Evolutionary conservation across 108 stramenopile species (phyloP).

Genomic region (Nitzschia palea): DNA sequence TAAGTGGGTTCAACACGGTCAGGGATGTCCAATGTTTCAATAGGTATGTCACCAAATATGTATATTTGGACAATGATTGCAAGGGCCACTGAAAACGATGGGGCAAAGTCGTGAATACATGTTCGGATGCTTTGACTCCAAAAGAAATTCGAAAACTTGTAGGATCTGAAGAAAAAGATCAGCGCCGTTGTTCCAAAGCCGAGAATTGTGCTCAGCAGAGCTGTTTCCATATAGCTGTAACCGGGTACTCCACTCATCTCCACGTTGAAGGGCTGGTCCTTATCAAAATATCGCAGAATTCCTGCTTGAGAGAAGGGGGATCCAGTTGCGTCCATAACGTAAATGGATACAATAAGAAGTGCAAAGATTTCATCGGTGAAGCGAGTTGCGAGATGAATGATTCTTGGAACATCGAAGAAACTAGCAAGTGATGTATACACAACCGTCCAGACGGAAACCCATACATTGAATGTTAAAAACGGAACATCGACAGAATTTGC

Average conservation of each 20-base stretch:
- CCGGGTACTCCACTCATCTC: slow-evolving; percentile 29
- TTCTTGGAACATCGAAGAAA: slow-evolving; percentile 44
- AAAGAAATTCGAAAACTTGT: slow-evolving; percentile 40
- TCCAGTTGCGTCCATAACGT: slow-evolving; percentile 47
- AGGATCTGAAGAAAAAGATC: slow-evolving; percentile 39
- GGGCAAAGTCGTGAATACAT: slow-evolving; percentile 48
- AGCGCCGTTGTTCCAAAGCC: slow-evolving; percentile 37
- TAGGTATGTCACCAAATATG: slow-evolving; percentile 25
- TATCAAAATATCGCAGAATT: slow-evolving; percentile 38
- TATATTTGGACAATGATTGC: slow-evolving; percentile 35
- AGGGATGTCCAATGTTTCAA: slow-evolving; percentile 49
- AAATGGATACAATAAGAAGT: slow-evolving; percentile 49
- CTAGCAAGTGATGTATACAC: slow-evolving; percentile 37
- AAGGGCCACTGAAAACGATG: slow-evolving; percentile 29
- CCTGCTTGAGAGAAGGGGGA: slow-evolving; percentile 39
- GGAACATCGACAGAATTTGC: slow-evolving; percentile 41
- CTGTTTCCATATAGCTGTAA: slow-evolving; percentile 36
- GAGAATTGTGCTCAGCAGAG: slow-evolving; percentile 38
- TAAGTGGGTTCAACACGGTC: slow-evolving; percentile 48
- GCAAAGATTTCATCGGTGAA: slow-evolving; percentile 67
- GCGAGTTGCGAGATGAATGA: slow-evolving; percentile 41
- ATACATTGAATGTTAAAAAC: slow-evolving; percentile 41
- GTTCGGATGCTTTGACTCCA: slow-evolving; percentile 31
- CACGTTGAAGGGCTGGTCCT: slow-evolving; percentile 11
- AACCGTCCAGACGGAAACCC: slow-evolving; percentile 11